Evolutionary conservation across 352 stramenopile genomes (phyloP).

Genomic region (Phytophthora chlamydospora): DNA sequence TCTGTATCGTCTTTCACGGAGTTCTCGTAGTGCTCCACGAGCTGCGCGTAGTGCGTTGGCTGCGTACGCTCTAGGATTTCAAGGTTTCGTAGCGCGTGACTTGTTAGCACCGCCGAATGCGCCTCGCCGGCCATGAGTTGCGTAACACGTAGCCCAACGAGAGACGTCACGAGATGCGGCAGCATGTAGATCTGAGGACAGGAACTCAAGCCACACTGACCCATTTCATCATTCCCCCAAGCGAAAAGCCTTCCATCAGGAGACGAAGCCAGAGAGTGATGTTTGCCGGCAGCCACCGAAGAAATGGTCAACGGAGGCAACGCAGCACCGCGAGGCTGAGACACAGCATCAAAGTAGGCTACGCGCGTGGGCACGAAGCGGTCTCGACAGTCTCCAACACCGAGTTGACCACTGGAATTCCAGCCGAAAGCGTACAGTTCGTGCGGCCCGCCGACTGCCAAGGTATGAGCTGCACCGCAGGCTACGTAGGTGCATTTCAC

Average conservation of each 20-base stretch:
- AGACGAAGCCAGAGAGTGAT: slow-evolving; percentile 57
- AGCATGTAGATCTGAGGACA: slow-evolving; percentile 80
- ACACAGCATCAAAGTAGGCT: slow-evolving; percentile 55
- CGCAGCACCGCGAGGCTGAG: neutral
- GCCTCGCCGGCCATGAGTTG: slow-evolving; percentile 55
- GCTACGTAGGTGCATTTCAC: slow-evolving; percentile 54
- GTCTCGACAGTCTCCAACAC: slow-evolving; percentile 62
- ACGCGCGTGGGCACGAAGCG: slow-evolving; percentile 44
- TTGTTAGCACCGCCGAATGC: slow-evolving; percentile 63
- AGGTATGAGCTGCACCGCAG: slow-evolving; percentile 68
- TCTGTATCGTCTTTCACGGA: slow-evolving; percentile 46
- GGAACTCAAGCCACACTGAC: slow-evolving; percentile 69
- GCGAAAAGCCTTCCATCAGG: slow-evolving; percentile 66
- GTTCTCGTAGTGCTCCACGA: slow-evolving; percentile 48
- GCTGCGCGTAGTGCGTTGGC: slow-evolving; percentile 46
- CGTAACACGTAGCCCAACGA: slow-evolving; percentile 59
- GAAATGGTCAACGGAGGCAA: slow-evolving; percentile 36
- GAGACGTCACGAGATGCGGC: slow-evolving; percentile 67
- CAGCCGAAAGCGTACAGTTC: slow-evolving; percentile 60
- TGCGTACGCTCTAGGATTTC: slow-evolving; percentile 55
- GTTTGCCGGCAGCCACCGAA: slow-evolving; percentile 51
- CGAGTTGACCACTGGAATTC: slow-evolving; percentile 68
- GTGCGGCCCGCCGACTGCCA: slow-evolving; percentile 45
- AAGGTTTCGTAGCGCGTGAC: slow-evolving; percentile 42
- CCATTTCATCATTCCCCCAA: slow-evolving; percentile 77